Evolutionary conservation across 2,329 filamentous ascomycete species (phyloP).

Genomic region (Colletotrichum aenigma): DNA sequence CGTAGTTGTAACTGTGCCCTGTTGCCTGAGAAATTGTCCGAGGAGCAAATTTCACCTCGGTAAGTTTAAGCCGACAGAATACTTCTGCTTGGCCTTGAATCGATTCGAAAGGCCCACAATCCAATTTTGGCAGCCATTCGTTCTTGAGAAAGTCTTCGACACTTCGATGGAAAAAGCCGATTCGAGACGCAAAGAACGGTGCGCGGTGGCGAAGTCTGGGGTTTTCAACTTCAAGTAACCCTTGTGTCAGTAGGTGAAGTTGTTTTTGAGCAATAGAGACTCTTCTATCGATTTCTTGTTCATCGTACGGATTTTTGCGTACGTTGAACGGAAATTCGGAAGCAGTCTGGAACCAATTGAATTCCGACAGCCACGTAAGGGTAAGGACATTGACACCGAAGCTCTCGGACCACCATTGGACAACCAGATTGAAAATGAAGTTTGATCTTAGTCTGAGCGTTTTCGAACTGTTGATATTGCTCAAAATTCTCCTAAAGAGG

Average conservation of each 20-base stretch:
- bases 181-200: background rate
- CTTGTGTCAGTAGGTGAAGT: background rate
- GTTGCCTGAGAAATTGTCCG: too few species aligned
- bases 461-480: rapidly evolving
- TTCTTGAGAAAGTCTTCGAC: rapidly evolving
- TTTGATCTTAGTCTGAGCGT: background rate
- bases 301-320: background rate
- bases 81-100: background rate
- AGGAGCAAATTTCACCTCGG: background rate
- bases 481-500: rapidly evolving
- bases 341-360: background rate
- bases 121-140: background rate
- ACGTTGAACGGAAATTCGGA: background rate
- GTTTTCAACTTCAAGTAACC: background rate
- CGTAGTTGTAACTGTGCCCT: too few species aligned
- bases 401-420: background rate
- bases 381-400: background rate
- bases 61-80: background rate
- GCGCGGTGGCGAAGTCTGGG: too few species aligned
- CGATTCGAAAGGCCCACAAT: rapidly evolving
- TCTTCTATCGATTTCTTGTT: background rate
- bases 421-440: background rate
- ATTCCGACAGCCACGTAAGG: rapidly evolving
- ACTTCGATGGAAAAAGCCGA: background rate
- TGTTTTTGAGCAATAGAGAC: background rate